Evolutionary conservation across 345 rosid species (phyloP).

Genomic region (Excoecaria agallocha): DNA sequence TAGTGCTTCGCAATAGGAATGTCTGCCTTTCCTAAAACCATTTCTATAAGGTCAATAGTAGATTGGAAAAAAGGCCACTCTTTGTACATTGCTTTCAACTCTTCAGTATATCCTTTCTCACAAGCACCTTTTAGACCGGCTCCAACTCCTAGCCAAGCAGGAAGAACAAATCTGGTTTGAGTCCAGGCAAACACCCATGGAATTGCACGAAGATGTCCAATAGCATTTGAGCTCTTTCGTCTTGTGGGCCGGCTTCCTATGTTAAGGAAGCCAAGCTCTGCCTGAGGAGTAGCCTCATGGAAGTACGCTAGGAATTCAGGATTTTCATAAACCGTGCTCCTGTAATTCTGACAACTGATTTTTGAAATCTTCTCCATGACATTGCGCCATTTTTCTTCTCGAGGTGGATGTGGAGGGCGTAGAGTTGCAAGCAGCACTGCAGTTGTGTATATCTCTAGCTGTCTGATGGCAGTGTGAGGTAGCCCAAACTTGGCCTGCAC

Average conservation of each 20-base stretch:
- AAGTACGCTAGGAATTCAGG: conserved; percentile 91
- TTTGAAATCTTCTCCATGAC: conserved; percentile 94
- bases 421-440: conserved; percentile 91
- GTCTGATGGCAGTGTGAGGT: conserved; percentile 87
- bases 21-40: conserved; percentile 92
- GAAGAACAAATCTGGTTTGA: conserved; percentile 94
- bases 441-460: conserved; percentile 91
- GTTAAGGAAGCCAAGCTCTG: conserved; percentile 91
- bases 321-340: conserved; percentile 78
- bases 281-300: conserved; percentile 96
- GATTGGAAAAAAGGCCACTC: conserved; percentile 98
- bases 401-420: conserved; percentile 83
- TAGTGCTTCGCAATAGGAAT: conserved; percentile 79
- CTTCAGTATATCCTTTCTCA: conserved; percentile 72
- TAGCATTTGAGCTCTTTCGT: conserved; percentile 81
- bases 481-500: conserved; percentile 97
- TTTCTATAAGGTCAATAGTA: conserved; percentile 91
- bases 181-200: conserved; percentile 99
- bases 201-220: conserved; percentile 95
- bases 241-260: conserved; percentile 94
- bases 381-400: conserved; percentile 88
- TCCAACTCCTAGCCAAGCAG: conserved; percentile 99
- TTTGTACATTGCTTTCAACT: conserved; percentile 76
- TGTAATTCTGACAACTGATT: conserved; percentile 69
- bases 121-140: conserved; percentile 78